Evolutionary conservation across 129 eudicot species (phyloP).

Genomic region (Sambucus nigra): DNA sequence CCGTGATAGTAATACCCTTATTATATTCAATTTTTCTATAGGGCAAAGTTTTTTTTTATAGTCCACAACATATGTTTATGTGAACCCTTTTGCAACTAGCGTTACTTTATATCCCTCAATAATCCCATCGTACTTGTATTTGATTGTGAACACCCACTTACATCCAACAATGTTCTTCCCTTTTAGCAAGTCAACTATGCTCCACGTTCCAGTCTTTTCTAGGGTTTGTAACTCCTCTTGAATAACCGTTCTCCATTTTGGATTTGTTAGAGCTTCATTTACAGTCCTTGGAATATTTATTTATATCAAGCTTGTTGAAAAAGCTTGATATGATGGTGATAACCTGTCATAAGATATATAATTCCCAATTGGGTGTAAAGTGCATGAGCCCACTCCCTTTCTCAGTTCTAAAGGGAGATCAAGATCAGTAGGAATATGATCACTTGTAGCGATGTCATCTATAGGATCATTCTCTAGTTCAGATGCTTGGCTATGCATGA

Average conservation of each 20-base stretch:
- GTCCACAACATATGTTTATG: neutral
- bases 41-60: neutral
- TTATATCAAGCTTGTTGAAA: neutral
- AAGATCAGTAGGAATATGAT: no score
- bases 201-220: conserved; percentile 1
- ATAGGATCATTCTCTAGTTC: no score
- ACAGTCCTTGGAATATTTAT: neutral
- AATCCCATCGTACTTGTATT: neutral
- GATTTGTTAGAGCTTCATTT: neutral
- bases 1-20: neutral
- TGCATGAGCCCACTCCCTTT: no score
- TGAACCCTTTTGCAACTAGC: neutral
- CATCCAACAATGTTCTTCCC: conserved; percentile 6
- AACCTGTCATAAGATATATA: no score
- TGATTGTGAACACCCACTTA: conserved; percentile 8
- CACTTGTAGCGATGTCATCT: no score
- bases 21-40: neutral
- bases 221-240: neutral
- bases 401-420: no score
- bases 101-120: conserved; percentile 1
- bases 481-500: no score
- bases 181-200: neutral
- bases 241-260: neutral
- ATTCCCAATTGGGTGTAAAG: no score
- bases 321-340: no score